These are phyloP conservation scores for Extremus antarcticus DNA, from an alignment of 495 filamentous ascomycete genomes.

Conservation along the genomic window DNA sequence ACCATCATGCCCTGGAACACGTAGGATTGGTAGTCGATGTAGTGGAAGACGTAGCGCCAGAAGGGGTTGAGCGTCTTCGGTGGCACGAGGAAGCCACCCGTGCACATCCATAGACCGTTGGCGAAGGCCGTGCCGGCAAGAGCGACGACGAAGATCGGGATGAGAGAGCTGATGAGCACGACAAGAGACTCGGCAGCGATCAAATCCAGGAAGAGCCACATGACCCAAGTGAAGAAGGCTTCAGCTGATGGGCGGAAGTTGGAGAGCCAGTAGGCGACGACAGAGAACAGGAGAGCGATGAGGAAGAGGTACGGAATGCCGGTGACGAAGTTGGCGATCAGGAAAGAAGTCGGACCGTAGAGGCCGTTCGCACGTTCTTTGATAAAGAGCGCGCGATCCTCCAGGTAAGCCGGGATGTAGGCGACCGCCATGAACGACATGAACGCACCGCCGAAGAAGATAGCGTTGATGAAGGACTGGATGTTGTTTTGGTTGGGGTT, in stretches of 20 bases:
- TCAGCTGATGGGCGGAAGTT: slow-evolving; percentile 56
- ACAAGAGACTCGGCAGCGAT: slow-evolving; percentile 72
- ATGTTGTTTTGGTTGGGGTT: slow-evolving; percentile 53
- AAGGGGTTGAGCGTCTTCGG: slow-evolving; percentile 63
- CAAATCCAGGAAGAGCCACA: slow-evolving; percentile 80
- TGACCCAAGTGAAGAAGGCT: slow-evolving; percentile 68
- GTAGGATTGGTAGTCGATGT: slow-evolving; percentile 72
- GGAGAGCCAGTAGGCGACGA: slow-evolving; percentile 67
- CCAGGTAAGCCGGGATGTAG: slow-evolving; percentile 71
- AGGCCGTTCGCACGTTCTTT: slow-evolving; percentile 78
- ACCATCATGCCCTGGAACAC: slow-evolving; percentile 90
- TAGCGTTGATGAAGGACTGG: slow-evolving; percentile 68
- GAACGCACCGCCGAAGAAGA: slow-evolving; percentile 75
- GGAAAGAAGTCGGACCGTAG: slow-evolving; percentile 60
- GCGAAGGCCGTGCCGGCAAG: slow-evolving; percentile 69
- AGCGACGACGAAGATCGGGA: slow-evolving; percentile 67
- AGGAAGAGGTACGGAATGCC: slow-evolving; percentile 70
- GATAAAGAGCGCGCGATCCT: slow-evolving; percentile 60
- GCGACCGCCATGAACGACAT: slow-evolving; percentile 86
- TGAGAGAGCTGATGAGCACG: slow-evolving; percentile 57
- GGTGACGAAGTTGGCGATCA: slow-evolving; percentile 69
- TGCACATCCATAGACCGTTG: slow-evolving; percentile 80
- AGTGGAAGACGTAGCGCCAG: slow-evolving; percentile 75
- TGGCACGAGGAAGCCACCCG: slow-evolving; percentile 68
- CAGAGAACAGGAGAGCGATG: slow-evolving; percentile 61